Evolutionary conservation across 2,329 filamentous ascomycete genomes (phyloP).

Genomic region (Pseudocercospora fijiensis): DNA sequence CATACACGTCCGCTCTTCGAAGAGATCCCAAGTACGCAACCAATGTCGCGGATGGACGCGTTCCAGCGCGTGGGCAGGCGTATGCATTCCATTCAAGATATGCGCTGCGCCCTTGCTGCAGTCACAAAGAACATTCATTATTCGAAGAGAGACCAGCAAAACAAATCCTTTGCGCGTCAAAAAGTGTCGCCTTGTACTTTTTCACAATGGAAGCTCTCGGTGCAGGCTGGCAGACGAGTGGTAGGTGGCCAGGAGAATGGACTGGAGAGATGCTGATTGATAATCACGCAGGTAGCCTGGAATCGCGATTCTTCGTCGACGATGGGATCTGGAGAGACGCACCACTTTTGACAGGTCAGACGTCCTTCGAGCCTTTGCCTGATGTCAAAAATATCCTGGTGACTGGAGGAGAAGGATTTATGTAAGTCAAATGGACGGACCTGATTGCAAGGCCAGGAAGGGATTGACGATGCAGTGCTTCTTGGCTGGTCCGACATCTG

Average conservation of each 20-base stretch:
- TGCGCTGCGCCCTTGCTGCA: conserved; percentile 20
- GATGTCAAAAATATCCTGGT: conserved; percentile 79
- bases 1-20: too few species aligned
- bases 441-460: neutral
- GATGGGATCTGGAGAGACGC: conserved; percentile 69
- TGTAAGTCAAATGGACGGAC: conserved; percentile 55
- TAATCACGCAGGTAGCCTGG: conserved; percentile 36
- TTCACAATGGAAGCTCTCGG: conserved; percentile 18
- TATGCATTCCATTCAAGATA: conserved; percentile 21
- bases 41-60: conserved; percentile 11
- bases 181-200: neutral
- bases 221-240: conserved; percentile 22
- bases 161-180: neutral
- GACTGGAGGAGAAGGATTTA: conserved; percentile 81
- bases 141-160: neutral
- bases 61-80: conserved; percentile 11
- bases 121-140: conserved; percentile 1
- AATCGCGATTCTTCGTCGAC: conserved; percentile 49
- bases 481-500: conserved; percentile 79
- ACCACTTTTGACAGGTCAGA: conserved; percentile 67
- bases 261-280: neutral
- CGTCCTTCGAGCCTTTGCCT: conserved; percentile 65
- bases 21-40: too few species aligned
- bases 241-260: conserved; percentile 15
- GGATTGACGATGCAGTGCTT: conserved; percentile 58